Evolutionary conservation across 2,329 filamentous ascomycete species (phyloP).

Genomic region (Sporothrix globosa): DNA sequence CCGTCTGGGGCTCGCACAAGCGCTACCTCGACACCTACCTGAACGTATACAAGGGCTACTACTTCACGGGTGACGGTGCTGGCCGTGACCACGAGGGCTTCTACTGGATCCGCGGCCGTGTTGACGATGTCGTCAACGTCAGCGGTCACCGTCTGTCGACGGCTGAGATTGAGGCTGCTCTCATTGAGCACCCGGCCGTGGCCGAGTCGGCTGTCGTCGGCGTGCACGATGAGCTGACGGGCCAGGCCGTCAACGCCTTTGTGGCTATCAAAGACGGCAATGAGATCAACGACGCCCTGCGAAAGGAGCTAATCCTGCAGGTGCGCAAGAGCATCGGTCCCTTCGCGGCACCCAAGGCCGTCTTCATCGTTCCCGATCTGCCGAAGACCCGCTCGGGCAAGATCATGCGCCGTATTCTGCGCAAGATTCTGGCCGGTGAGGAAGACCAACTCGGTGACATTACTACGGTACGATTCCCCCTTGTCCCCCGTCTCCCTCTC

Average conservation of each 20-base stretch:
- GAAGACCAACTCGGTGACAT: constrained; percentile 95
- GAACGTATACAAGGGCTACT: constrained; percentile 97
- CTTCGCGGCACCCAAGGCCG: constrained; percentile 92
- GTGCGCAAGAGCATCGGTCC: constrained; percentile 97
- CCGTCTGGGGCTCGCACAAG: constrained; percentile 96
- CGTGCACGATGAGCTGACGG: constrained; percentile 88
- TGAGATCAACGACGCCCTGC: constrained; percentile 75
- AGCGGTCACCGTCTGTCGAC: constrained; percentile 95
- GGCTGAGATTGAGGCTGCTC: constrained; percentile 94
- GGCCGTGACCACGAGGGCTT: constrained; percentile 97
- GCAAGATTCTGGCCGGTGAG: constrained; percentile 96
- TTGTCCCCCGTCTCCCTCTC: background rate
- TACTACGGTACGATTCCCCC: constrained; percentile 72
- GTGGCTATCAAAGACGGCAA: constrained; percentile 86
- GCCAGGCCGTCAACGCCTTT: constrained; percentile 96
- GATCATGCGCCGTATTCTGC: constrained; percentile 96
- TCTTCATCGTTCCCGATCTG: constrained; percentile 88
- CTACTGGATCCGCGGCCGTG: constrained; percentile 99
- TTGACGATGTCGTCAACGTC: constrained; percentile 98
- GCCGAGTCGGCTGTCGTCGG: constrained; percentile 96
- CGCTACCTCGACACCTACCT: constrained; percentile 98
- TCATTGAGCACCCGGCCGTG: constrained; percentile 87
- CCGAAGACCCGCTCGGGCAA: constrained; percentile 98
- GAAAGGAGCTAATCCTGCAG: constrained; percentile 92
- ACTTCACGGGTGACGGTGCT: constrained; percentile 93